Evolutionary conservation across 805 yeast species (phyloP), one percentile per base, ranked within the genome.

Genomic region (Alloascoidea hylecoeti): DNA sequence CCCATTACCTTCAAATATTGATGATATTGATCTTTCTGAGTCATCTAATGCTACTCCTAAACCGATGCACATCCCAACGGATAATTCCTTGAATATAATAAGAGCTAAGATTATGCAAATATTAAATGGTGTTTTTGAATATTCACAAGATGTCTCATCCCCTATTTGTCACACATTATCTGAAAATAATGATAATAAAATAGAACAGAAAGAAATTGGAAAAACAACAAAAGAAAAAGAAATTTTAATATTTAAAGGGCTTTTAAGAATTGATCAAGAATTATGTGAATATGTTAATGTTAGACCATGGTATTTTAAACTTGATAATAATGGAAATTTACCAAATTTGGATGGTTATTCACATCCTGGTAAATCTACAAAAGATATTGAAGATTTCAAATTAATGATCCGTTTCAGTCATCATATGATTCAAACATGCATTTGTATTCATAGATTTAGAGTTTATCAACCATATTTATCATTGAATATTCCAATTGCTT

Each of bases 1-100:
- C 1, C 60, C 62, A 13, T 49, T 50, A 37, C 60, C 59, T 3
- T 46, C 57, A 4, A 57, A 57, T 38, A 47, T 49, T 27, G 46
- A 56, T 35, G 62, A 57, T 41, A 40, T 34, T 3, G 57, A 55
- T 34, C 46, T 57, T 19, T 38, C 39, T 15, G 35, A 37, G 13
- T 34, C 19, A 15, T n/a, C 15, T 4, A 35, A 37, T 9, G 35
- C 16, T 15, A 43, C 27, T 5, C 5, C 39, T 5, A 34, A 33
- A 3, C 42, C 47, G 4, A 17, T 39, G 15, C 17, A 34, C 13
- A 34, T 35, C 6, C 49, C 50, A n/a, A 47, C 51, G n/a, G 42
- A 45, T 28, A 35, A 41, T 19, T 43, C 49, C 5, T 47, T 40
- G 18, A 41, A 39, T 4, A 43, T 47, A 16, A 37, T 35, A 35